Evolutionary conservation across 2,329 filamentous ascomycete genomes (phyloP).

Genomic region (Ustulina deusta): DNA sequence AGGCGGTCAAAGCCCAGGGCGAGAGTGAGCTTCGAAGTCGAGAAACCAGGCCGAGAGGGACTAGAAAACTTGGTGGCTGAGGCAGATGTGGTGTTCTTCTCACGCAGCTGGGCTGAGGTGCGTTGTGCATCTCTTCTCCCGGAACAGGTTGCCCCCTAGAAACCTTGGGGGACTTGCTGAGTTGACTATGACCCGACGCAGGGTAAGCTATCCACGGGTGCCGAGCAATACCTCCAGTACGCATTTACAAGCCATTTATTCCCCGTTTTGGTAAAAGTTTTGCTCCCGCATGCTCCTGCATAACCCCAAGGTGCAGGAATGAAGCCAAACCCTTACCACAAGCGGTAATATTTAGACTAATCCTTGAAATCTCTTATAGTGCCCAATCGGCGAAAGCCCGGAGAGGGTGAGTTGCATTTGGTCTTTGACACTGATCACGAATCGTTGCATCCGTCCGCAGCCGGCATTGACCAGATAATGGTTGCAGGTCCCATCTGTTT

Average conservation of each 20-base stretch:
- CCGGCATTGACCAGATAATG: conserved; percentile 45
- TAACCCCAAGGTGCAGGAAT: not conserved
- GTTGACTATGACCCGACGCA: conserved; percentile 40
- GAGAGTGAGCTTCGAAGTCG: conserved; percentile 76
- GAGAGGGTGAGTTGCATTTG: conserved; percentile 51
- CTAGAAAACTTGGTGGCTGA: conserved; percentile 69
- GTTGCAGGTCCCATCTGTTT: conserved; percentile 54
- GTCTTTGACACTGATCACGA: conserved; percentile 37
- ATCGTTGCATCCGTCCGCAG: conserved; percentile 40
- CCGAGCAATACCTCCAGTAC: conserved; percentile 46
- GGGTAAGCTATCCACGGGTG: conserved; percentile 49
- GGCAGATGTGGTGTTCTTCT: conserved; percentile 81
- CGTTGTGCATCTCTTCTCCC: conserved; percentile 43
- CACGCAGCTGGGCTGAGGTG: conserved; percentile 77
- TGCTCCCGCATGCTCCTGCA: conserved; percentile 13
- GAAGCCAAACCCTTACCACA: conserved; percentile 9
- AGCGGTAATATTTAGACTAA: conserved; percentile 7
- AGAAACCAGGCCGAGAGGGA: conserved; percentile 74
- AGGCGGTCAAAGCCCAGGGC: conserved; percentile 58
- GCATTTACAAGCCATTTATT: not conserved
- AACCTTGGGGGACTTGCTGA: conserved; percentile 7
- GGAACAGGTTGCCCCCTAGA: conserved; percentile 3
- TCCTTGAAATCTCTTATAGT: conserved; percentile 9
- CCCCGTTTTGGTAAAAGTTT: conserved; percentile 8
- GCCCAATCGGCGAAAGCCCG: conserved; percentile 51